Percentiles rank a stretch among this genome's conserved stretches.
These are phyloP conservation scores for Paecilomyces sp. DNA, from an alignment of 2,329 filamentous ascomycete species.

Conservation along the genomic window DNA sequence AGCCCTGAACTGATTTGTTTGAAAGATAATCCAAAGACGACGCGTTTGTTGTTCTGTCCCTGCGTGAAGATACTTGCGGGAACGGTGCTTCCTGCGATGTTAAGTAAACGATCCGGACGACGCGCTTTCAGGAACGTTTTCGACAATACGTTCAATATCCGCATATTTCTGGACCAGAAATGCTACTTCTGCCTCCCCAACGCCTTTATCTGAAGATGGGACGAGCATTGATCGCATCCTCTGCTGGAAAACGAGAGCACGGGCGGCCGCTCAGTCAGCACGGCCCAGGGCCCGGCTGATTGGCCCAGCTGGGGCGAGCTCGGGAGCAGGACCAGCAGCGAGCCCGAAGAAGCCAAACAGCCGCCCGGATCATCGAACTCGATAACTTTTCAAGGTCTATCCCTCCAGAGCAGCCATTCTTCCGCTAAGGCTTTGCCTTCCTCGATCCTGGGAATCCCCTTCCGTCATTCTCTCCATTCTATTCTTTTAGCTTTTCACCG, in stretches of 20 bases:
- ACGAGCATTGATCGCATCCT: neutral
- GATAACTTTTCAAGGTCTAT: neutral
- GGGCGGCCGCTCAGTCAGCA: neutral
- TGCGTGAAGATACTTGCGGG: neutral
- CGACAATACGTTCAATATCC: neutral
- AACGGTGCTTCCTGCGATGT: neutral
- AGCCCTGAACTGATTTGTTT: too few species aligned
- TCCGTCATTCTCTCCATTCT: neutral
- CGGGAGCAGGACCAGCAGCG: neutral
- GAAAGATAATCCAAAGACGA: neutral
- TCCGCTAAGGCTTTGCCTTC: neutral
- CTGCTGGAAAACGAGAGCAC: neutral
- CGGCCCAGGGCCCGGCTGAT: neutral
- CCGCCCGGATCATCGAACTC: neutral
- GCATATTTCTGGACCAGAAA: neutral
- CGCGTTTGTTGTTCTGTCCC: neutral
- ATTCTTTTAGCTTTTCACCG: neutral
- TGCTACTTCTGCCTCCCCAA: neutral
- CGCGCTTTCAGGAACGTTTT: neutral
- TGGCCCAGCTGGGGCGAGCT: neutral
- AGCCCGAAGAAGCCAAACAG: neutral
- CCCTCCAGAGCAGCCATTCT: neutral
- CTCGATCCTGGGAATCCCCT: neutral
- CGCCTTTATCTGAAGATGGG: neutral
- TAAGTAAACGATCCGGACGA: neutral